Base-by-base conservation (phyloP, 306 rosid species). In the Medicago lupulina region DNA sequence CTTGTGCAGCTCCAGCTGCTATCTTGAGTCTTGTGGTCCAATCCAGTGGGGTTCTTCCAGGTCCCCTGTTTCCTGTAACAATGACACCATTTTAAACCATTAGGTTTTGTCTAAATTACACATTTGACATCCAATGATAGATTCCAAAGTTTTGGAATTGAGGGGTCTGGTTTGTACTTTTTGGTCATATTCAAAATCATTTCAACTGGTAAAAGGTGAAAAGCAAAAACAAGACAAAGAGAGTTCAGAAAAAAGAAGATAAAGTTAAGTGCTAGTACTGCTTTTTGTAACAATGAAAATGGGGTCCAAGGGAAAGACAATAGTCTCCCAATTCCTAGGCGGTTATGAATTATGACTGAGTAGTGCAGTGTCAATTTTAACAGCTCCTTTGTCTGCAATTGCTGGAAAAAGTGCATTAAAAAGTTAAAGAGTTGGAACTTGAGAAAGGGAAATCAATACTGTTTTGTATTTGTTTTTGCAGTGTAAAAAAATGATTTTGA, bases 21-120 rank as follows among this genome's bases (percentile, higher is more conserved):
- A 95, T 90, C 64, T 84, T 92, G 8, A 95, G 91, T 89, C 98
- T 78, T 2, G 97, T 90, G 80, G 96, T 90, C 98, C 98, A 95
- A 79, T 95, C 97, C 81, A 95, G 71, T 46, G 98, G 97, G 80
- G 91, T 92, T 75, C 98, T 61, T 16, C 98, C 97, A 0, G 98
- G 98, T 36, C 98, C 98, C 53, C 98, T 73, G 87, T 95, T 95
- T 15, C 97, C 98, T 95, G 88, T 67, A 14, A 8, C 25, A 67
- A n/a, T 28, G 1, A 13, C 50, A 63, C 21, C 53, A 61, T 65
- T 23, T 15, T 73, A 38, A 72, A 68, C 81, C 81, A 57, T 76
- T 39, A 77, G 7, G 6, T 67, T 87, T 25, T 2, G 10, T 10
- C 11, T n/a, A 81, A 64, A 73, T 74, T 76, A 82, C 84, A 17